These are phyloP conservation scores for Drechslerella coelobrocha DNA, from an alignment of 2,329 filamentous ascomycete genomes.

Conservation along the genomic window DNA sequence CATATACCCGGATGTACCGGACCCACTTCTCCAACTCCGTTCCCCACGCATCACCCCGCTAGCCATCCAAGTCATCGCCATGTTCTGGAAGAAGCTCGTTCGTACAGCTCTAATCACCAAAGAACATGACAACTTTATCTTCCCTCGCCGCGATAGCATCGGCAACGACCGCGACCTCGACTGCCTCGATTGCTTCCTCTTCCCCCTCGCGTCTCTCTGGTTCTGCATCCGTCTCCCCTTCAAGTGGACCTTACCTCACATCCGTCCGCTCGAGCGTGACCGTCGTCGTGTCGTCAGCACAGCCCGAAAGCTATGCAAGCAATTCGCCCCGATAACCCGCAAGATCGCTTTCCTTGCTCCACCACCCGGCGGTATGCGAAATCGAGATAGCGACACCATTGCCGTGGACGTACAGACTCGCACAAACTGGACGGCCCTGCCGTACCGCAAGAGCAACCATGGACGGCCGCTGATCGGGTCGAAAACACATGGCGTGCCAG, in stretches of 20 bases:
- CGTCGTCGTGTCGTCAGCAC: neutral
- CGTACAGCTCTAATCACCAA: neutral
- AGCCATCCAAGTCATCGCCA: slow-evolving; percentile 18
- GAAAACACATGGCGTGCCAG: neutral
- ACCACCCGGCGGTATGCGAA: neutral
- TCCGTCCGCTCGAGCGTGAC: neutral
- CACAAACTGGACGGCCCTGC: neutral
- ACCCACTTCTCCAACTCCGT: neutral
- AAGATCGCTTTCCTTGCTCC: slow-evolving; percentile 9
- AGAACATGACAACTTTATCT: slow-evolving; percentile 1
- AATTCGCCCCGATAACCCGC: slow-evolving; percentile 20
- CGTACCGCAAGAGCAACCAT: neutral
- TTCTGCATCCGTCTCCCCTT: neutral
- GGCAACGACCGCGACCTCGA: neutral
- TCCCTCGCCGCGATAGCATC: neutral
- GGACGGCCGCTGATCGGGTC: neutral
- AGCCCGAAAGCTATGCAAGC: slow-evolving; percentile 13
- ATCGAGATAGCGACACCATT: too few species aligned
- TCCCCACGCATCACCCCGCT: slow-evolving; percentile 19
- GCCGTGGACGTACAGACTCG: neutral
- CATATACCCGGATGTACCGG: neutral
- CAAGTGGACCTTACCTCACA: neutral
- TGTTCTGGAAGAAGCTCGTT: slow-evolving; percentile 17
- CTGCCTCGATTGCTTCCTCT: neutral
- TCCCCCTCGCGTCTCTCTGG: neutral